Evolutionary conservation across 805 yeast genomes (phyloP), one percentile per base, ranked within the genome.

Genomic region (Yamadazyma ubonensis): DNA sequence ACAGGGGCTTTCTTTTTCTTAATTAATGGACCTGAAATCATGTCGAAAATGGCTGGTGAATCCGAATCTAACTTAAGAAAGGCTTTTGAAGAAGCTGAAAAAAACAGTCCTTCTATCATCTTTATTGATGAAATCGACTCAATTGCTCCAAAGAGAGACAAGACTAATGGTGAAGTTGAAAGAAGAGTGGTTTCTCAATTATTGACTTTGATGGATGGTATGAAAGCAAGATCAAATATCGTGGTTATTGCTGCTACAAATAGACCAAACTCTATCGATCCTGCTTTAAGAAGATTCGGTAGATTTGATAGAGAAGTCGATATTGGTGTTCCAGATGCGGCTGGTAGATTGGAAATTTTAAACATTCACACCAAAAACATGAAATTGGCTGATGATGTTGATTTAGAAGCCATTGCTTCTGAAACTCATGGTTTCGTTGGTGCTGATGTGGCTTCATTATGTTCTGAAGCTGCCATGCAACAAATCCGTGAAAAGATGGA

Each of bases 381-480:
- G 99, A 93, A 93, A 70, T 76, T 93, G 57, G 91, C 79, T 20
- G 96, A 81, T 46, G 98, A 87, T 57, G 99, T 93, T 39, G 97
- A 93, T 64, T 78, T 93, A 55, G 99, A 93, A 73, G 77, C 91
- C 29, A 85, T 93, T 61, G 98, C 99, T 11, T 73, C 95, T 18
- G 99, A 93, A 71, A 93, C 99, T 27, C 99, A 95, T 62, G 99
- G 99, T 73, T 93, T 90, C 59, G 99, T 93, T 44, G 99, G 99
- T 74, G 96, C 97, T 36, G 99, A 93, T 79, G 75, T 93, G 57
- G 99, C 99, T 1, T 90, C 98, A 6, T 75, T 93, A 59, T 93
- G 99, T 76, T 89, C 97, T n/a, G 99, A 95, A 72, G 99, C 99
- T 50, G 99, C 99, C 44, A 93, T 93, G 99, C 99, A 93, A 76